Conservation (phyloP, 2,329 filamentous ascomycete species). For the Amphichorda felina region DNA sequence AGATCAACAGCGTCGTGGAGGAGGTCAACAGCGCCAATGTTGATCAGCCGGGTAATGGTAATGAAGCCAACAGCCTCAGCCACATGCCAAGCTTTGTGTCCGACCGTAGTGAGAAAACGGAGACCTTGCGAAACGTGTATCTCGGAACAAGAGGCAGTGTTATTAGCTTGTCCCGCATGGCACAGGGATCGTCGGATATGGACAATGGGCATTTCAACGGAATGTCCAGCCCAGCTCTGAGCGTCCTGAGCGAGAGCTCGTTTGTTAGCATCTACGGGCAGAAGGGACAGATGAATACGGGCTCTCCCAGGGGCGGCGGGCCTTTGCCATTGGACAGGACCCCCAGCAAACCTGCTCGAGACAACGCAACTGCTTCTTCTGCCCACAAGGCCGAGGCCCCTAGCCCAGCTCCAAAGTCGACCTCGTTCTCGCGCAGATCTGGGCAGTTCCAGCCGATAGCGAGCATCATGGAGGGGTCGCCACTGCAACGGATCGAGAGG, state of each 20-base stretch:
- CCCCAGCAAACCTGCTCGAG: conserved; percentile 6
- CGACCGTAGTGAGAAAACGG: conserved; percentile 44
- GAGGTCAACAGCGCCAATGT: too few species aligned
- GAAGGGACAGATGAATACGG: conserved; percentile 16
- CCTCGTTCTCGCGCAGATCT: background rate
- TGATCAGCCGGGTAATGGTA: conserved; percentile 3
- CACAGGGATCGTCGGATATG: conserved; percentile 25
- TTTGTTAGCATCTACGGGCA: conserved; percentile 53
- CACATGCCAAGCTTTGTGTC: conserved; percentile 56
- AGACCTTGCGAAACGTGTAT: conserved; percentile 50
- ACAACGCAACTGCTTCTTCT: background rate
- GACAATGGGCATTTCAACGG: conserved; percentile 20
- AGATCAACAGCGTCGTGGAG: background rate
- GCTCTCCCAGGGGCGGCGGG: conserved; percentile 15
- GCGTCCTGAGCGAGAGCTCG: conserved; percentile 55
- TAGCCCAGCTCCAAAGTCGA: background rate
- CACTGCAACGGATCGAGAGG: conserved; percentile 37
- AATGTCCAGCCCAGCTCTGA: conserved; percentile 47
- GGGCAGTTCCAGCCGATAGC: conserved; percentile 32
- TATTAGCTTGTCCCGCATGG: conserved; percentile 34
- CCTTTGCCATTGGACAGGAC: conserved; percentile 15
- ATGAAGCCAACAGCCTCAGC: conserved; percentile 27
- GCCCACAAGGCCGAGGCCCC: conserved; percentile 2
- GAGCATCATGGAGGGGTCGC: conserved; percentile 32
- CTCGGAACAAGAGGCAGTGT: conserved; percentile 36